These are phyloP conservation scores for Apiosordaria backusii DNA, from an alignment of 495 filamentous ascomycete genomes.

Conservation along the genomic window DNA sequence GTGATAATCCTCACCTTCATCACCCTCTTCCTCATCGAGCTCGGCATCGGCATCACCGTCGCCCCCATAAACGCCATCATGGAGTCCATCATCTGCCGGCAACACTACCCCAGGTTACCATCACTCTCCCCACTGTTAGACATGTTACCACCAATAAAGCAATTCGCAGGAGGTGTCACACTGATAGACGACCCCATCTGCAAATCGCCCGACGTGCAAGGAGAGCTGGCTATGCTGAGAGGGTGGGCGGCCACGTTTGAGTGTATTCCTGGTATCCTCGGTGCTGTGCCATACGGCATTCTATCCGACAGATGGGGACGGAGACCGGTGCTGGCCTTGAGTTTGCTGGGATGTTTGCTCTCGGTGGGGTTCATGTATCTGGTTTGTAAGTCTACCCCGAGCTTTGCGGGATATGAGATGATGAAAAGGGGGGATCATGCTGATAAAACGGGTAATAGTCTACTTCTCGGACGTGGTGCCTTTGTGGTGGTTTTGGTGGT, in stretches of 20 bases:
- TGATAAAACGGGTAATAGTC: constrained; percentile 13
- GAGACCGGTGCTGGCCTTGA: constrained; percentile 27
- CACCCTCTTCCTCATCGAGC: constrained; percentile 31
- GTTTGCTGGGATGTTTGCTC: constrained; percentile 21
- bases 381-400: constrained; percentile 25
- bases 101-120: constrained; percentile 28
- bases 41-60: constrained; percentile 19
- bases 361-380: constrained; percentile 11
- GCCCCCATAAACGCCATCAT: constrained; percentile 31
- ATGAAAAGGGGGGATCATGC: background rate
- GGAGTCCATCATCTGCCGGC: constrained; percentile 34
- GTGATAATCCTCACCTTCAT: constrained; percentile 26
- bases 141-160: background rate
- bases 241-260: constrained; percentile 32
- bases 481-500: constrained; percentile 28
- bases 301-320: constrained; percentile 36
- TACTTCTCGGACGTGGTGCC: constrained; percentile 30
- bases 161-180: constrained; percentile 5
- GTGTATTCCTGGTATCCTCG: constrained; percentile 28
- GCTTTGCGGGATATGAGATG: background rate
- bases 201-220: constrained; percentile 31
- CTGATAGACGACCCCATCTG: constrained; percentile 22
- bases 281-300: constrained; percentile 32
- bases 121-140: background rate
- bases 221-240: constrained; percentile 32